Percentiles rank a stretch among this genome's conserved stretches.
phyloP scores from a whole-genome alignment of 176 grass and related monocot genomes.

The Zea mays region DNA sequence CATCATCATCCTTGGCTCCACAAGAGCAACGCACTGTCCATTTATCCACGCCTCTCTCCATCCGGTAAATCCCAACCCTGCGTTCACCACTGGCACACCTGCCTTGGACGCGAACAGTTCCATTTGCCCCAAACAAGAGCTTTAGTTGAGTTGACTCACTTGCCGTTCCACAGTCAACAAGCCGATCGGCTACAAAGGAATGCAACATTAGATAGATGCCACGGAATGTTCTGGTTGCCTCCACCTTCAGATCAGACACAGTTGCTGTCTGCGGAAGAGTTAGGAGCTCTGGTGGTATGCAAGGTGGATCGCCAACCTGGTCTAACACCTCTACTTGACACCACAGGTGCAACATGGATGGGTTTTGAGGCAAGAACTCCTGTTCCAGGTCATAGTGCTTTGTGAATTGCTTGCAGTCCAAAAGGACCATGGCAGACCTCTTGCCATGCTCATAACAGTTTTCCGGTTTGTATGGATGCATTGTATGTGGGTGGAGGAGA shows the following conservation, averaged over 20 bases:
- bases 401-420: slow-evolving; percentile 76
- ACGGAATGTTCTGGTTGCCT: slow-evolving; percentile 47
- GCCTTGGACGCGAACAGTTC: slow-evolving; percentile 42
- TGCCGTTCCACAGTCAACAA: slow-evolving; percentile 53
- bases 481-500: slow-evolving; percentile 51
- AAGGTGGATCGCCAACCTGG: slow-evolving; percentile 40
- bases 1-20: slow-evolving; percentile 76
- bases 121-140: slow-evolving; percentile 47
- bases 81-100: slow-evolving; percentile 37
- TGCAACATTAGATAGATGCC: slow-evolving; percentile 66
- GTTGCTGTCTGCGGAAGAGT: slow-evolving; percentile 51
- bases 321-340: slow-evolving; percentile 52
- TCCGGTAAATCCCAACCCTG: slow-evolving; percentile 49
- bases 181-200: slow-evolving; percentile 49
- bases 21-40: slow-evolving; percentile 77
- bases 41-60: slow-evolving; percentile 66
- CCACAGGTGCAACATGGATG: slow-evolving; percentile 51
- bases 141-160: slow-evolving; percentile 52
- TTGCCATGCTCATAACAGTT: slow-evolving; percentile 31
- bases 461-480: slow-evolving; percentile 51
- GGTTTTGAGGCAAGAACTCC: slow-evolving; percentile 39
- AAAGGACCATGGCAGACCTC: slow-evolving; percentile 41
- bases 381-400: slow-evolving; percentile 64
- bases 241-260: slow-evolving; percentile 61
- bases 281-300: slow-evolving; percentile 53